Evolutionary conservation across 768 basidiomycete genomes (phyloP).

Genomic region (Fomitopsis pulvina): DNA sequence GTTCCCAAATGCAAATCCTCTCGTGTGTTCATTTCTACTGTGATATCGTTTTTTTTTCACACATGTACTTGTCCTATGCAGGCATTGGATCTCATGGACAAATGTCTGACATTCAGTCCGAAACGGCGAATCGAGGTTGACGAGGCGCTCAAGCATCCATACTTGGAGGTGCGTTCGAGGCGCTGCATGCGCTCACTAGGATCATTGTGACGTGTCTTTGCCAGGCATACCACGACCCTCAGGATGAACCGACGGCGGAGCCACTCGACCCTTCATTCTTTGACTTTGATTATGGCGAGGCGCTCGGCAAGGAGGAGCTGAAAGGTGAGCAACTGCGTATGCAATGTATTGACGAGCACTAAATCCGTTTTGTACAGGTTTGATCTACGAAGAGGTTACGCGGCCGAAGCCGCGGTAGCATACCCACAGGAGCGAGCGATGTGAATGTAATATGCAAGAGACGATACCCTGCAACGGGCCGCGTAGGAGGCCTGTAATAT

Average conservation of each 20-base stretch:
- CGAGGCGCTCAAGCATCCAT: slow-evolving; percentile 85
- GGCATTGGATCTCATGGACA: slow-evolving; percentile 75
- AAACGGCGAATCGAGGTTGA: slow-evolving; percentile 83
- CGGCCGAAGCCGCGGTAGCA: slow-evolving; percentile 11
- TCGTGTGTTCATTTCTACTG: slow-evolving; percentile 23
- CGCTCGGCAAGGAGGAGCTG: slow-evolving; percentile 58
- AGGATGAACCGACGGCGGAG: slow-evolving; percentile 81
- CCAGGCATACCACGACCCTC: slow-evolving; percentile 83
- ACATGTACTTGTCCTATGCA: slow-evolving; percentile 16
- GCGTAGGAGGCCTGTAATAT: neutral
- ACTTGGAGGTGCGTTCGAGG: slow-evolving; percentile 55
- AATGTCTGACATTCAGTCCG: slow-evolving; percentile 80
- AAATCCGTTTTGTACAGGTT: slow-evolving; percentile 15
- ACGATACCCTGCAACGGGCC: neutral
- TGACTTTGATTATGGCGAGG: slow-evolving; percentile 70
- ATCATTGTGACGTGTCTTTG: neutral
- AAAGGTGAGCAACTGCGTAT: slow-evolving; percentile 40
- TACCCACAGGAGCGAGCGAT: neutral
- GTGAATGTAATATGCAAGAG: neutral
- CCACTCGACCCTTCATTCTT: slow-evolving; percentile 75
- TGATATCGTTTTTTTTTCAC: no score
- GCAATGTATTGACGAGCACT: neutral
- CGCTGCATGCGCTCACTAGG: neutral
- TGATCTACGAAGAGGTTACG: slow-evolving; percentile 30
- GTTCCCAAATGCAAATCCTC: slow-evolving; percentile 86